phyloP scores from a whole-genome alignment of 2,329 filamentous ascomycete genomes.

The Penicillium sp. region DNA sequence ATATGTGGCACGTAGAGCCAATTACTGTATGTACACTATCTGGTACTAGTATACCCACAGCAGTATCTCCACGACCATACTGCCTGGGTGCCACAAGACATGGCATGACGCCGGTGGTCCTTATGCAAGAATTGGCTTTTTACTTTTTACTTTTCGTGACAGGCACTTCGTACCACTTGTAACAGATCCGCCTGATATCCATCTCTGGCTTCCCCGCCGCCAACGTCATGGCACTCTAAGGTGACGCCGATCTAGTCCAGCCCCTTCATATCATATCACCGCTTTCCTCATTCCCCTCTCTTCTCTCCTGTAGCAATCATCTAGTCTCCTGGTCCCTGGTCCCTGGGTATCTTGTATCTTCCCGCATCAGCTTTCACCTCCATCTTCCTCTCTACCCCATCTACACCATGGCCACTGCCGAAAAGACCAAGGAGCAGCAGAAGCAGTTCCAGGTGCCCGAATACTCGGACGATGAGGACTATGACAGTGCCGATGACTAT shows the following conservation, averaged over 20 bases:
- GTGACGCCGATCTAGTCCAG: not conserved
- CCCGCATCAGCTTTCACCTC: not conserved
- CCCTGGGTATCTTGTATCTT: not conserved
- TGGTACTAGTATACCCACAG: not conserved
- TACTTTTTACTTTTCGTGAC: not conserved
- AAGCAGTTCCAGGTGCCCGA: slow-evolving; percentile 30
- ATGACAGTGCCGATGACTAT: slow-evolving; percentile 36
- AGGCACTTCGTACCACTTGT: not conserved
- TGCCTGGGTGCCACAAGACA: slow-evolving; percentile 10
- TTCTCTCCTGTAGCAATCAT: slow-evolving; percentile 4
- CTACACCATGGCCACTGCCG: slow-evolving; percentile 32
- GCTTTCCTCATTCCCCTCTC: slow-evolving; percentile 9
- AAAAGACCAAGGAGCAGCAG: slow-evolving; percentile 34
- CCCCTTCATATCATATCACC: slow-evolving; percentile 18
- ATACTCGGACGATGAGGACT: slow-evolving; percentile 31
- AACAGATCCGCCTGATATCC: not conserved
- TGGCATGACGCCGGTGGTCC: slow-evolving; percentile 19
- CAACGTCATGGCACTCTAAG: slow-evolving; percentile 26
- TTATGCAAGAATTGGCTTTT: not conserved
- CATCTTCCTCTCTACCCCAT: not conserved
- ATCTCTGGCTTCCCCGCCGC: slow-evolving; percentile 15
- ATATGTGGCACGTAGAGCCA: too few species aligned
- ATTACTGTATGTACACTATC: not conserved
- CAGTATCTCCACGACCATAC: slow-evolving; percentile 11
- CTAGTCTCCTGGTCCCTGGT: not conserved